Evolutionary conservation across 2,329 filamentous ascomycete species (phyloP), one percentile per base, ranked within the genome.

Genomic region (Cladophialophora carrionii): DNA sequence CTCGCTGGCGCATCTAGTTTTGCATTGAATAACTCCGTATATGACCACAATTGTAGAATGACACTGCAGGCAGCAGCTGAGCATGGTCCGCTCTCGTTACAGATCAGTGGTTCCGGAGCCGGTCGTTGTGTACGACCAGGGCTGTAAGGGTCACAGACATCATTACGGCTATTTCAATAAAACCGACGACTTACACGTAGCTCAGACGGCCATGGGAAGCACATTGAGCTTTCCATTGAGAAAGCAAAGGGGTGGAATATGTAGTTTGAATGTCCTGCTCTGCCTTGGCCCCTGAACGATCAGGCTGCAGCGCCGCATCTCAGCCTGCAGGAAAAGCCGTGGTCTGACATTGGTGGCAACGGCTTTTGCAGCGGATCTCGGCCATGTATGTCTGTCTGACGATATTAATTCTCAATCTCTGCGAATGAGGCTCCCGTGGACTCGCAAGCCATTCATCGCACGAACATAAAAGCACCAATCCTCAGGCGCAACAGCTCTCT

Each of bases 221-320:
- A 43, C 37, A 43, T 43, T 14, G n/a, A 7, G 12, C 17, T 43
- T n/a, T 43, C 17, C 5, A n/a, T 17, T 8, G 37, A 41, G 37
- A 43, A 43, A 2, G 8, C 17, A 7, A 17, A 8, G 5, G 7
- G 37, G n/a, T 2, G 37, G 32, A n/a, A 43, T 43, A n/a, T 6
- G 14, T 41, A 41, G 37, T 7, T 14, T 5, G 37, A 43, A n/a
- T 6, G 26, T 29, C 6, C 6, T 3, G 17, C 22, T 20, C 17
- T 51, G 14, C 22, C 20, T 10, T 51, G 48, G 20, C 48, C 48
- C 48, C 51, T 20, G 29, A 54, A 34, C 52, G 29, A 54, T 31
- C 52, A 54, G 52, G 52, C 52, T 54, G 29, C 52, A 54, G 52
- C 29, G 22, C 52, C 29, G 29, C 29, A 34, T 20, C 17, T 51